Evolutionary conservation across 2,329 filamentous ascomycete species (phyloP).

Genomic region (Fusarium sp.): DNA sequence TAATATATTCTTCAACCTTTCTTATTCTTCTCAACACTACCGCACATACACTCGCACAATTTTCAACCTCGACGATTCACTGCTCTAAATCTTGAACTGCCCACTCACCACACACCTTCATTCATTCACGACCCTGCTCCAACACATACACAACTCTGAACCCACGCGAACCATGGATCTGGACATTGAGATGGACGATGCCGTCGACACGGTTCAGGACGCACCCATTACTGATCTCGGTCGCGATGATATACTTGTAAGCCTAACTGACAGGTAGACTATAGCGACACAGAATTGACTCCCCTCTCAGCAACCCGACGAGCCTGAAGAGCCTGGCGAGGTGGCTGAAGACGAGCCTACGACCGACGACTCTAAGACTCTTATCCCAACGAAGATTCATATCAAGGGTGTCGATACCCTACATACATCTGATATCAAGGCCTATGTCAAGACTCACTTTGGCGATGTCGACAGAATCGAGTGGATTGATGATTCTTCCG

Average conservation of each 20-base stretch:
- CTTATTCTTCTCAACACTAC: background rate
- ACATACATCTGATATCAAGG: constrained; percentile 81
- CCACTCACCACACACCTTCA: background rate
- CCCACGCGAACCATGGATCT: constrained; percentile 67
- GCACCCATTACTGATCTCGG: constrained; percentile 42
- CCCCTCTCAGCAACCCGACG: constrained; percentile 48
- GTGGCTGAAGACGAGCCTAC: constrained; percentile 50
- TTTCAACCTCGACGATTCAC: background rate
- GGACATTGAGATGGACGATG: constrained; percentile 78
- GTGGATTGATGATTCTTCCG: constrained; percentile 95
- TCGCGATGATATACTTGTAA: constrained; percentile 54
- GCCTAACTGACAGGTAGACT: constrained; percentile 4
- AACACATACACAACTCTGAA: background rate
- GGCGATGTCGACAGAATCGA: constrained; percentile 73
- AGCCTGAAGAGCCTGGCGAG: constrained; percentile 53
- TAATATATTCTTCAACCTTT: constrained; percentile 3
- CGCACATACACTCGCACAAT: background rate
- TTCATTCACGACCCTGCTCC: background rate
- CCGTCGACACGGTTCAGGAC: constrained; percentile 53
- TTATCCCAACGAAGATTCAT: constrained; percentile 74
- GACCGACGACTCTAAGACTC: constrained; percentile 41
- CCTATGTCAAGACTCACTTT: constrained; percentile 78
- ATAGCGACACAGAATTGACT: constrained; percentile 27
- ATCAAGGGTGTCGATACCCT: constrained; percentile 85
- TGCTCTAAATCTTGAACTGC: background rate